Evolutionary conservation across 2,329 filamentous ascomycete genomes (phyloP), one percentile per base, ranked within the genome.

Genomic region (Acrodontium crateriforme): DNA sequence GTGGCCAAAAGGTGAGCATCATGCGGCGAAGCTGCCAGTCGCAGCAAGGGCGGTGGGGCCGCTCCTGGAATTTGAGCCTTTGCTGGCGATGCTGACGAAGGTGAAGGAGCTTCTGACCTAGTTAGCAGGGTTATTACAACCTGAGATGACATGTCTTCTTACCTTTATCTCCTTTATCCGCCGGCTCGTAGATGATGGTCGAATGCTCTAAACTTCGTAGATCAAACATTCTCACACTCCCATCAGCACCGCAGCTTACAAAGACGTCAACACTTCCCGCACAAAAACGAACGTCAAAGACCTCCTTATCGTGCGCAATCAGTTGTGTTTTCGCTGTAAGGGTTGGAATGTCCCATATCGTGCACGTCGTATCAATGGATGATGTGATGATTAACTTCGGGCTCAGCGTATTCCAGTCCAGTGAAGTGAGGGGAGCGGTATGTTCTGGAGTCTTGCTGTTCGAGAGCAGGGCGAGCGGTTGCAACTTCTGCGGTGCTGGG

Each of bases 381-480:
- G 85, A 94, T 1, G 89, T 98, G 47, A 98, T 98, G 50, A 98
- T 98, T 29, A 98, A 65, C 53, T 87, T 94, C 1, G 89, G 89
- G 14, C 84, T 93, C 28, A 98, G 78, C 2, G 82, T 92, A 49
- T 98, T 98, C 89, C 89, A 98, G 53, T 98, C 89, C 25, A 98
- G 66, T 10, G 85, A 94, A 2, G 89, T 98, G 33, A 98, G 71
- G 12, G 89, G 89, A 9, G 89, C 89, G 4, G 89, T 98, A 51
- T 98, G 91, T 49, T 98, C 89, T 3, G 89, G 89, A 0, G 89
- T 95, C 60, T 98, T 98, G 16, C 85, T 94, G 57, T 98, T 98
- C 18, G 87, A 95, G 10, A 98, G 65, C 28, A 98, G 67, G 1
- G 89, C 89, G 28, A 98, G 63, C 3, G 89, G 89, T 5, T 87